Percentiles rank a stretch among this genome's conserved stretches.
These are phyloP conservation scores for grape (Vitis vinifera) DNA, from an alignment of 164 flowering plant species.

Conservation along the genomic window DNA sequence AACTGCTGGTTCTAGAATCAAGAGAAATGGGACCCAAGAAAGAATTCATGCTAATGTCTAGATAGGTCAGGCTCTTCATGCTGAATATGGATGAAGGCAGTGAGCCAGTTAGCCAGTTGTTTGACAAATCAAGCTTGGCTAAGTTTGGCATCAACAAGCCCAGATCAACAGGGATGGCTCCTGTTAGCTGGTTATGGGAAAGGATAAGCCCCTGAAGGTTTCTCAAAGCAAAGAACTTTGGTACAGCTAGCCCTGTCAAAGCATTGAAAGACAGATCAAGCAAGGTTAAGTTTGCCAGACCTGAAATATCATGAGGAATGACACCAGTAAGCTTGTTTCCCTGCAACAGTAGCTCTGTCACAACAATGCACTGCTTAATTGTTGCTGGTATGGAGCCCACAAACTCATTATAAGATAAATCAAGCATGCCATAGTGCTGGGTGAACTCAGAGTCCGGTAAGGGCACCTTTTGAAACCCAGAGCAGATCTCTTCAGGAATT, in stretches of 20 bases:
- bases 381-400: slow-evolving; percentile 53
- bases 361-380: slow-evolving; percentile 42
- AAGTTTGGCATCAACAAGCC: slow-evolving; percentile 40
- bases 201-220: slow-evolving; percentile 59
- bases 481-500: slow-evolving; percentile 61
- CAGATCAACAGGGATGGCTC: slow-evolving; percentile 41
- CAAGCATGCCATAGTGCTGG: slow-evolving; percentile 73
- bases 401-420: slow-evolving; percentile 54
- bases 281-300: slow-evolving; percentile 37
- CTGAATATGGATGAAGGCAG: slow-evolving; percentile 41
- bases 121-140: slow-evolving; percentile 49
- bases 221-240: slow-evolving; percentile 24
- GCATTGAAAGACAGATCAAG: slow-evolving; percentile 58
- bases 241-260: slow-evolving; percentile 40
- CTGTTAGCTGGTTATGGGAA: slow-evolving; percentile 49
- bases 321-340: slow-evolving; percentile 58
- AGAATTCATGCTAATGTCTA: slow-evolving; percentile 53
- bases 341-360: slow-evolving; percentile 40
- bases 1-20: slow-evolving; percentile 15
- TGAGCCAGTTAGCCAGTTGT: slow-evolving; percentile 41
- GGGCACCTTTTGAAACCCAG: slow-evolving; percentile 54
- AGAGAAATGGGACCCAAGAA: slow-evolving; percentile 44
- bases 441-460: slow-evolving; percentile 60
- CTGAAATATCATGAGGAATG: slow-evolving; percentile 45
- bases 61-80: slow-evolving; percentile 38